Evolutionary conservation across 2,329 filamentous ascomycete genomes (phyloP), one percentile per base, ranked within the genome.

Genomic region (Pyricularia pennisetigena): DNA sequence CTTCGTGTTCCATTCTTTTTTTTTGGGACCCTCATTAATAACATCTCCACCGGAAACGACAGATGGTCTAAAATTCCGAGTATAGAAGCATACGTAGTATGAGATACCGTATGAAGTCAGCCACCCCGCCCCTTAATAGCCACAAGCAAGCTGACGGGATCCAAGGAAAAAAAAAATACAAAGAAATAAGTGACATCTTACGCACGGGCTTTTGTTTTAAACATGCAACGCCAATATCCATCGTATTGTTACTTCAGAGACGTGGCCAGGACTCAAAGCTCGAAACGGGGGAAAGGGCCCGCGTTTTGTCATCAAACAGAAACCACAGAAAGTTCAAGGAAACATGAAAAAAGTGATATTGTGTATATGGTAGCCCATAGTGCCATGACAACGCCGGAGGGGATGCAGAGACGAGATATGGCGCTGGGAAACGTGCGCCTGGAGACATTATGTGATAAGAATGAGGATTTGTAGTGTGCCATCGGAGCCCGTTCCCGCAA

Each of bases 201-300:
- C 41, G 20, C 41, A 35, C 41, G n/a, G 41, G 1, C 41, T 54
- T 54, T 54, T 54, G 41, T 54, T 54, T 2, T 54, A 8, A 54
- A 54, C 41, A 54, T 54, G 41, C 64, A 65, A 65, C 64, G 30
- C 64, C 64, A 24, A 12, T 65, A 65, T 28, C 57, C 57, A 61
- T 61, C 57, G 7, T 61, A 54, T 54, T 54, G 41, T 54, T 54
- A 54, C 41, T 54, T 61, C 4, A 26, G 57, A 28, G 41, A 5
- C 41, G 20, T 54, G 41, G 41, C 41, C 20, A n/a, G 41, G 20
- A 54, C 5, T 54, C 6, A 54, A 54, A 54, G 20, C 41, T 54
- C 41, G 8, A 54, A 35, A 35, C 4, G 32, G 41, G 41, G 20
- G 6, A n/a, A 54, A 6, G 41, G 41, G 41, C 20, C 16, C 41